These are phyloP conservation scores for Tulasnella sp. DNA, from an alignment of 768 basidiomycete genomes.

Conservation along the genomic window DNA sequence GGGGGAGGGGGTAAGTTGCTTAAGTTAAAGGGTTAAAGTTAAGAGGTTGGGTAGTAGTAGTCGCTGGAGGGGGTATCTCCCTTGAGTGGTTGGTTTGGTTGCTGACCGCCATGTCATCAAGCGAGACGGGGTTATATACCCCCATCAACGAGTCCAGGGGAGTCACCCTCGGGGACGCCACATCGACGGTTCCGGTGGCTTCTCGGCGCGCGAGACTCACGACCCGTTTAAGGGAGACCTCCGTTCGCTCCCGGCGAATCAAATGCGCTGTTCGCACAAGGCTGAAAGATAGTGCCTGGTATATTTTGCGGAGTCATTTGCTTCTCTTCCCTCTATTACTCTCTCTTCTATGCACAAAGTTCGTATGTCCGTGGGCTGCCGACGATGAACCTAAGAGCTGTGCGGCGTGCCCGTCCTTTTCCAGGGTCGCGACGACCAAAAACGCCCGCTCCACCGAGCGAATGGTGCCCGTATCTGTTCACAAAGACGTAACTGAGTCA, in stretches of 20 bases:
- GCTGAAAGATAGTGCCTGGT: slow-evolving; percentile 5
- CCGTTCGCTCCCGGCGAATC: slow-evolving; percentile 6
- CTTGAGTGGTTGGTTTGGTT: neutral
- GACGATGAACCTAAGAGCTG: neutral
- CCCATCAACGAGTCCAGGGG: slow-evolving; percentile 8
- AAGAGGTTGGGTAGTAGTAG: neutral
- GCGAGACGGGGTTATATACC: neutral
- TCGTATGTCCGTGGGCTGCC: neutral
- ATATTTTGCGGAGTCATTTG: slow-evolving; percentile 20
- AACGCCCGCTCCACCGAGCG: neutral
- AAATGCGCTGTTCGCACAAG: slow-evolving; percentile 18
- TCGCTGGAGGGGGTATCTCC: neutral
- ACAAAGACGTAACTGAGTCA: slow-evolving; percentile 17
- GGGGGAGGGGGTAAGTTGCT: neutral
- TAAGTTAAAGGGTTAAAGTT: slow-evolving; percentile 10
- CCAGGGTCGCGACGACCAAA: neutral
- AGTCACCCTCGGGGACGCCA: slow-evolving; percentile 1
- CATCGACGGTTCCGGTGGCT: slow-evolving; percentile 21
- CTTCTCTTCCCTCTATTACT: slow-evolving; percentile 20
- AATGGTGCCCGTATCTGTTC: neutral
- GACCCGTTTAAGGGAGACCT: neutral
- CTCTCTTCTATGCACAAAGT: slow-evolving; percentile 13
- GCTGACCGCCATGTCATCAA: slow-evolving; percentile 3
- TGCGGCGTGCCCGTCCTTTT: neutral
- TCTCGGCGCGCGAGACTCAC: slow-evolving; percentile 1